Conservation (phyloP, 768 basidiomycete genomes). For the Calocybe indica region DNA sequence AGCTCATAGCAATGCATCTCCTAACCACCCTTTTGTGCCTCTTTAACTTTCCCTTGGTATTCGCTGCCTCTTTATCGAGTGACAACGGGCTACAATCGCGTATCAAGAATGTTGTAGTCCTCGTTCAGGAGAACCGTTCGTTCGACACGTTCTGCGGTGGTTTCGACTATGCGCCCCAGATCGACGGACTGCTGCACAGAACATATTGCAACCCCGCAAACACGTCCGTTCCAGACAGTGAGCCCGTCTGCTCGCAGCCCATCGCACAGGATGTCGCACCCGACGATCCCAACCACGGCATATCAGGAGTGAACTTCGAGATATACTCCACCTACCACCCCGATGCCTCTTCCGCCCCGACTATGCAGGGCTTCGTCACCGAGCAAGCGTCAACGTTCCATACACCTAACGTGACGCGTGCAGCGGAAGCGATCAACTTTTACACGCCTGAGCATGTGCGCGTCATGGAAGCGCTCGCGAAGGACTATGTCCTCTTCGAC, state of each 20-base stretch:
- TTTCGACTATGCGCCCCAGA: constrained; percentile 11
- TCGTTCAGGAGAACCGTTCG: constrained; percentile 22
- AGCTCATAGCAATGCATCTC: too few species aligned
- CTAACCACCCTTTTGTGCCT: too few species aligned
- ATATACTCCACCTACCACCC: constrained; percentile 18
- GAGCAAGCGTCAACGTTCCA: constrained; percentile 16
- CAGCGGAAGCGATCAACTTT: constrained; percentile 20
- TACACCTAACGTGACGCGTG: constrained; percentile 10
- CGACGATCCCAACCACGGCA: constrained; percentile 18
- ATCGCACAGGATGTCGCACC: constrained; percentile 14
- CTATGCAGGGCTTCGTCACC: constrained; percentile 18
- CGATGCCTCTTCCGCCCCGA: constrained; percentile 12
- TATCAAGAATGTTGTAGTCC: constrained; percentile 17
- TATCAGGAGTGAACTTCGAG: constrained; percentile 18
- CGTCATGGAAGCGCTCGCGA: constrained; percentile 15
- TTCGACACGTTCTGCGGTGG: constrained; percentile 24
- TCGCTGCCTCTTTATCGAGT: too few species aligned
- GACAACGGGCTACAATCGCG: too few species aligned
- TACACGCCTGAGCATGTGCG: constrained; percentile 16
- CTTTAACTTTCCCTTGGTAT: too few species aligned
- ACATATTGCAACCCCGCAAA: constrained; percentile 17
- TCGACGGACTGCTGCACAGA: constrained; percentile 14
- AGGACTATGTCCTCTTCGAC: constrained; percentile 21
- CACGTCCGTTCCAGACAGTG: constrained; percentile 10
- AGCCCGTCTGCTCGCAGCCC: constrained; percentile 12